Conservation (phyloP, 257 asterid species). For the Solanum rostratum region DNA sequence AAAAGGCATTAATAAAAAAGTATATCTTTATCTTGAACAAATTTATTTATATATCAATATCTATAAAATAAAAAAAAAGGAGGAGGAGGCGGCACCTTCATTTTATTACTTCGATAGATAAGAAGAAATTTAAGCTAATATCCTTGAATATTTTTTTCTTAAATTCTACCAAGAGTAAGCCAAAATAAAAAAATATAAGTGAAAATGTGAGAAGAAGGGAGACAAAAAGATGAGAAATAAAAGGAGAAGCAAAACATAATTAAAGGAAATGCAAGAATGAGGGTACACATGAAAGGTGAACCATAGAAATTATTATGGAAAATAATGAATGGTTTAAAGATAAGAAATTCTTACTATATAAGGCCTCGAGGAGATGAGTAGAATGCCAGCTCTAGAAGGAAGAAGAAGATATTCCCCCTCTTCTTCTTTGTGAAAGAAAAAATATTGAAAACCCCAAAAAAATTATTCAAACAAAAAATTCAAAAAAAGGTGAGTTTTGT, state of each 20-base stretch:
- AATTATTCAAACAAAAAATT: not conserved
- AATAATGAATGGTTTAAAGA: not conserved
- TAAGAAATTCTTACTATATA: not conserved
- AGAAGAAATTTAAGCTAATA: not conserved
- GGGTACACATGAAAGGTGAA: not conserved
- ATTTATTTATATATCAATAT: not conserved
- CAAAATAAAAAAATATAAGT: not conserved
- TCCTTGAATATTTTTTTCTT: not conserved
- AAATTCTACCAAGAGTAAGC: not conserved
- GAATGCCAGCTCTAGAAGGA: constrained; percentile 5
- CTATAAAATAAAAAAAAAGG: not conserved
- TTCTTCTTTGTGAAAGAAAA: constrained; percentile 6
- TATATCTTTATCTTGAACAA: not conserved
- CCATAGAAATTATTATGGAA: constrained; percentile 2
- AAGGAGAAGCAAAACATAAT: not conserved
- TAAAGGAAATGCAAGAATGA: not conserved
- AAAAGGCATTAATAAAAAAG: not conserved
- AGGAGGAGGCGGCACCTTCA: not conserved
- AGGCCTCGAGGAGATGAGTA: not conserved
- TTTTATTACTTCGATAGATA: not conserved
- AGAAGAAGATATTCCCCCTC: constrained; percentile 8
- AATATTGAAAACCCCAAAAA: not conserved
- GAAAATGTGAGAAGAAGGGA: not conserved
- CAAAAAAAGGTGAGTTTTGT: not conserved
- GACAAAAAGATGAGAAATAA: not conserved